Evolutionary conservation across 2,329 filamentous ascomycete species (phyloP), one percentile per base, ranked within the genome.

Genomic region (Fusarium foetens): DNA sequence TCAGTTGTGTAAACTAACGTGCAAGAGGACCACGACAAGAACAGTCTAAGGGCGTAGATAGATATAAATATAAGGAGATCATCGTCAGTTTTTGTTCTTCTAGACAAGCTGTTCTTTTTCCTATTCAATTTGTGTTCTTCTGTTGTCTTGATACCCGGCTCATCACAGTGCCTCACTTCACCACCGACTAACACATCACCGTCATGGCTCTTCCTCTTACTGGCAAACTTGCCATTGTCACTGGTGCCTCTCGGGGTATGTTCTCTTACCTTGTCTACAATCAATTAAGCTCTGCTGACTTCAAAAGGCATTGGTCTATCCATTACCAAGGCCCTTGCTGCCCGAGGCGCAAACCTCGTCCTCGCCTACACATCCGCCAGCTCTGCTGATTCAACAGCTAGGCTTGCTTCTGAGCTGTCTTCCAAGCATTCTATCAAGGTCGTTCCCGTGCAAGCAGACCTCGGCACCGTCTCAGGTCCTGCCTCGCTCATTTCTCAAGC

Each of bases 181-280:
- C 38, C 33, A 51, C 43, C 9, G n/a, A 57, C 52, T 23, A 41
- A 54, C 58, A 31, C 25, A 68, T 52, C 60, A 41, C 27, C 16
- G 58, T 52, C 66, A 84, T 84, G 82, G 70, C 82, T 72, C 82
- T 74, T 38, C 77, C 81, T 53, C 84, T 92, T n/a, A 90, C 93
- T 78, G 92, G 92, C 74, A 94, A 94, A 81, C 85, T 95, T 57
- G 93, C 89, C 58, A 91, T 97, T 73, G 86, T 96, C 51, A 96
- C 94, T 3, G 94, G 94, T 63, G 92, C 90, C 66, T 94, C 93
- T 64, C 85, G 94, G 85, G 93, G 93, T 93, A 85, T 69, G 35
- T 16, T 19, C 11, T 4, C 76, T 61, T 52, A 41, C 27, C 29
- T 29, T 66, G n/a, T 48, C 25, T 27, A 19, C 16, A 5, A 14